phyloP scores from a whole-genome alignment of 371 early-diverging fungal genomes.

The Globomyces sp. region DNA sequence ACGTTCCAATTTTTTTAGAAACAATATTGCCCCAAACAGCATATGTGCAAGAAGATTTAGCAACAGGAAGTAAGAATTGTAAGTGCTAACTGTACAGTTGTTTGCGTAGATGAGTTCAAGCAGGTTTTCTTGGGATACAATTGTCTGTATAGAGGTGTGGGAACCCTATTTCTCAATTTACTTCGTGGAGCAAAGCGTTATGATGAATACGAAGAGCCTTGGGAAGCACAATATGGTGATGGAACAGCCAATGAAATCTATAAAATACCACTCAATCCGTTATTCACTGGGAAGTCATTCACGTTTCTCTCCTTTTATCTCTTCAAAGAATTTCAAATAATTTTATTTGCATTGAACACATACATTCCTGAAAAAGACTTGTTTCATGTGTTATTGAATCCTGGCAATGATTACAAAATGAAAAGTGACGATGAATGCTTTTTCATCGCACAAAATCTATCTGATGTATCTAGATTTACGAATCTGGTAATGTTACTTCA shows the following conservation, averaged over 20 bases:
- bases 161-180: constrained; percentile 69
- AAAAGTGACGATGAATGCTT: constrained; percentile 55
- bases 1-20: constrained; percentile 65
- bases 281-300: constrained; percentile 61
- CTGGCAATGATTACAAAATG: constrained; percentile 59
- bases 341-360: constrained; percentile 62
- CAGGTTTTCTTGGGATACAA: constrained; percentile 68
- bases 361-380: constrained; percentile 11
- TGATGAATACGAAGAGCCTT: constrained; percentile 62
- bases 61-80: constrained; percentile 43
- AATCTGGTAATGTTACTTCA: no score
- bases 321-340: constrained; percentile 69
- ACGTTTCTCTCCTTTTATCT: constrained; percentile 58
- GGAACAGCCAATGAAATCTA: constrained; percentile 72
- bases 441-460: constrained; percentile 55
- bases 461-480: no score
- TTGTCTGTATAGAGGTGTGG: constrained; percentile 64
- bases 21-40: constrained; percentile 68
- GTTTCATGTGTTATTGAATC: constrained; percentile 61
- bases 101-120: constrained; percentile 70
- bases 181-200: constrained; percentile 51
- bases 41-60: constrained; percentile 60
- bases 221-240: constrained; percentile 76
- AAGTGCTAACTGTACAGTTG: constrained; percentile 28
- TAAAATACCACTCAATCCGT: constrained; percentile 47